A percentile compares a stretch with the other conserved stretches of the same genome.
phyloP scores from a whole-genome alignment of 495 filamentous ascomycete species.

The Podospora conica region DNA sequence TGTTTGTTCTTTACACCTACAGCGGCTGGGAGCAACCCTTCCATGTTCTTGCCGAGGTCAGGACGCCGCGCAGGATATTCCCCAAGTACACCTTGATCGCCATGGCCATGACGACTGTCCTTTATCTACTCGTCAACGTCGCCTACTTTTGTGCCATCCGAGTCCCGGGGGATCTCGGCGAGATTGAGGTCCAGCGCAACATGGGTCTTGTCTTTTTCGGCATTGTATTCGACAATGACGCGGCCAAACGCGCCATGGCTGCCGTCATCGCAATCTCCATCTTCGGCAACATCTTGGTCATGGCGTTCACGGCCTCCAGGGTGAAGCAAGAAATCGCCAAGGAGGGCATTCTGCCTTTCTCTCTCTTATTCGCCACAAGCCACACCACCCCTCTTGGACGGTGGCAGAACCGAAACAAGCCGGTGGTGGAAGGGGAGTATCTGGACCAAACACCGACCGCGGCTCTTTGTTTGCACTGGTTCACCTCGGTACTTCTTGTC shows the following conservation, averaged over 20 bases:
- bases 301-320: conserved; percentile 46
- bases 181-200: background rate
- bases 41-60: background rate
- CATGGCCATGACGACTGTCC: background rate
- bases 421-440: background rate
- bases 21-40: background rate
- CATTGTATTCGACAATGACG: background rate
- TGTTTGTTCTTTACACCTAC: background rate
- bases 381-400: background rate
- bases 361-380: conserved; percentile 35
- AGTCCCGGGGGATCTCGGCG: background rate
- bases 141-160: background rate
- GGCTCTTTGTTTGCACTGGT: conserved; percentile 16
- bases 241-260: background rate
- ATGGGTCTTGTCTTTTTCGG: background rate
- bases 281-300: conserved; percentile 23
- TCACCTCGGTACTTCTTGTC: conserved; percentile 11
- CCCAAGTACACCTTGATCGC: background rate
- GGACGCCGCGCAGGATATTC: background rate
- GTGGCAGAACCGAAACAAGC: conserved; percentile 2
- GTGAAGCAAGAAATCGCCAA: conserved; percentile 52
- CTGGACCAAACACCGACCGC: conserved; percentile 10
- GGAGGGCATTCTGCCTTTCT: conserved; percentile 45
- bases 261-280: conserved; percentile 1
- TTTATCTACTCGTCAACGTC: conserved; percentile 3